phyloP scores from a whole-genome alignment of 371 early-diverging fungal genomes.

The Lichtheimia corymbifera region DNA sequence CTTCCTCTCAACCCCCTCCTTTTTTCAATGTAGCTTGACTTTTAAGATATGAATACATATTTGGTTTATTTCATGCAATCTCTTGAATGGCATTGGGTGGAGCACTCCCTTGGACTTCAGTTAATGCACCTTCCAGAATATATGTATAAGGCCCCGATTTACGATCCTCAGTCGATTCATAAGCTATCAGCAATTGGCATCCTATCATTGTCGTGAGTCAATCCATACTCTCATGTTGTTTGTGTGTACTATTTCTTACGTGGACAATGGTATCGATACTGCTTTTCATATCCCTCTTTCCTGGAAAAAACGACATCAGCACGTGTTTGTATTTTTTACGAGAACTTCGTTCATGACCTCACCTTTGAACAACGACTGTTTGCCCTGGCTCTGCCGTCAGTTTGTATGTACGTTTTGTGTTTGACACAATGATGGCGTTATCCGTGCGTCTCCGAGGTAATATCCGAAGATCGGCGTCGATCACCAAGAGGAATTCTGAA shows the following conservation, averaged over 20 bases:
- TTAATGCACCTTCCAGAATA: conserved; percentile 61
- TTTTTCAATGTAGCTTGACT: background rate
- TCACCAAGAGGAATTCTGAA: conserved; percentile 72
- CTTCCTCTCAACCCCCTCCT: background rate
- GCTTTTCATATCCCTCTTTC: conserved; percentile 60
- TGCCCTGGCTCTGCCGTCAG: conserved; percentile 54
- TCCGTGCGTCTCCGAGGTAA: conserved; percentile 67
- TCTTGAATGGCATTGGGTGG: conserved; percentile 45
- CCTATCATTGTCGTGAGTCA: conserved; percentile 26
- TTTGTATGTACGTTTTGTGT: conserved; percentile 62
- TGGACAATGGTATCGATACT: conserved; percentile 63
- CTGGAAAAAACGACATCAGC: conserved; percentile 20
- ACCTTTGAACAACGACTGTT: conserved; percentile 52
- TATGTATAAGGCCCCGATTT: conserved; percentile 64
- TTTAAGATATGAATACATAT: background rate
- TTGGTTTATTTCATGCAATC: conserved; percentile 2
- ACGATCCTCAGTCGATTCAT: conserved; percentile 59
- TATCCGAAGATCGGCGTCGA: conserved; percentile 60
- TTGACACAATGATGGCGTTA: conserved; percentile 64
- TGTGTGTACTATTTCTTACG: conserved; percentile 25
- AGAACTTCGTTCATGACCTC: conserved; percentile 3
- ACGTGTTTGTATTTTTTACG: background rate
- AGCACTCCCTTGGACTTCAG: conserved; percentile 59
- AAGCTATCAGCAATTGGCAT: conserved; percentile 59
- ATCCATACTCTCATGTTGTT: conserved; percentile 39